A percentile compares a stretch with the other conserved stretches of the same genome.
Evolutionary conservation across 1,139 yeast species (phyloP).

Genomic region (Blastobotrys malaysiensis): DNA sequence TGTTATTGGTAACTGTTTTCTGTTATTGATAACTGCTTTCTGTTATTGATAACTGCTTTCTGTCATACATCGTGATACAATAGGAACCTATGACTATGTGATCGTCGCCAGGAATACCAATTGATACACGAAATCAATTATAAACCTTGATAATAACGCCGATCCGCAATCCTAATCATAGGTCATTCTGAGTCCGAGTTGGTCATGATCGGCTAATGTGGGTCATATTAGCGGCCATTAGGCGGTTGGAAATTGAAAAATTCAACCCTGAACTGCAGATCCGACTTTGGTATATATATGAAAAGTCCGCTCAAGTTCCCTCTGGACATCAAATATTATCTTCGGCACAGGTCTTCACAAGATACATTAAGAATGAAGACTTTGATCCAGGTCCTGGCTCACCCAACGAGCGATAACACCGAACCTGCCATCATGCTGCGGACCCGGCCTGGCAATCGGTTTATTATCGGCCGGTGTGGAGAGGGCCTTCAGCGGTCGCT

Average conservation of each 20-base stretch:
- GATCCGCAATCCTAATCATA: too few relatives aligned
- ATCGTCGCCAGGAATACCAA: too few relatives aligned
- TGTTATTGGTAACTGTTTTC: too few relatives aligned
- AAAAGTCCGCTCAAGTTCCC: not conserved
- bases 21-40: too few relatives aligned
- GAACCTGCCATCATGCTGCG: conserved; percentile 57
- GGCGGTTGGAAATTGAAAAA: not conserved
- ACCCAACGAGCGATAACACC: conserved; percentile 54
- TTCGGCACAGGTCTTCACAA: not conserved
- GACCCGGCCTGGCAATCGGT: conserved; percentile 48
- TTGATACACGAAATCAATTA: too few relatives aligned
- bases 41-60: too few relatives aligned
- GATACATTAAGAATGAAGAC: conserved; percentile 19
- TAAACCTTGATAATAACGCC: too few relatives aligned
- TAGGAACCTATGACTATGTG: too few relatives aligned
- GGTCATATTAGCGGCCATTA: too few relatives aligned
- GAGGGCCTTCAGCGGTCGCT: conserved; percentile 81
- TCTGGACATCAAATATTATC: not conserved
- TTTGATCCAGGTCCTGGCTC: conserved; percentile 31
- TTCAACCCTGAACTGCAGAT: not conserved
- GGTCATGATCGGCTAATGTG: too few relatives aligned
- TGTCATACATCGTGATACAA: too few relatives aligned
- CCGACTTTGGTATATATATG: not conserved
- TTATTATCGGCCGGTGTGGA: conserved; percentile 72
- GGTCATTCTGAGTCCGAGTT: too few relatives aligned